Conservation (phyloP, 176 grass and related monocot genomes). For the Hsuehochloa calcarea region DNA sequence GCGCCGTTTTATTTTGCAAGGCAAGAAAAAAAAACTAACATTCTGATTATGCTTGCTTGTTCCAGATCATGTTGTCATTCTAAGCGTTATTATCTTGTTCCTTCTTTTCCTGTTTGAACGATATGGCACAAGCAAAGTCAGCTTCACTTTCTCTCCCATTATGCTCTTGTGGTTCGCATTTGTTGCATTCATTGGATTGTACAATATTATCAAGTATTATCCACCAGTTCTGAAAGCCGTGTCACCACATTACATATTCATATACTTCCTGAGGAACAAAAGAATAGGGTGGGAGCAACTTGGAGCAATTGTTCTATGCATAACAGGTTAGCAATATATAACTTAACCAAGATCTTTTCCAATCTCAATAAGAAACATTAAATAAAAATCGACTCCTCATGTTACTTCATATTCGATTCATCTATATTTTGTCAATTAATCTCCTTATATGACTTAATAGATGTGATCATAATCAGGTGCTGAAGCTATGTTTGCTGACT, state of each 20-base stretch:
- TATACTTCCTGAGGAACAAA: constrained; percentile 60
- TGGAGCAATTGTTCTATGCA: constrained; percentile 67
- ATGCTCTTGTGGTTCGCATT: constrained; percentile 65
- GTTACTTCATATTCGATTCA: background rate
- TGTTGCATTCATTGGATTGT: constrained; percentile 52
- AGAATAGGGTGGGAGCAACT: constrained; percentile 61
- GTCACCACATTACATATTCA: constrained; percentile 54
- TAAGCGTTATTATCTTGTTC: constrained; percentile 61
- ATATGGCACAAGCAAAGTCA: constrained; percentile 73
- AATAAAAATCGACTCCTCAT: background rate
- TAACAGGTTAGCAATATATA: constrained; percentile 55
- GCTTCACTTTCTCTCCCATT: constrained; percentile 75
- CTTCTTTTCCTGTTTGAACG: constrained; percentile 60
- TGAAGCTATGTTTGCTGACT: constrained; percentile 88
- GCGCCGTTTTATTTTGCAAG: background rate
- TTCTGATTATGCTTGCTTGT: constrained; percentile 1
- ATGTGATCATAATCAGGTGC: constrained; percentile 51
- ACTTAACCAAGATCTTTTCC: background rate
- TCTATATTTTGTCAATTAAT: background rate
- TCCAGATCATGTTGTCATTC: constrained; percentile 62
- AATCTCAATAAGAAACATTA: constrained; percentile 3
- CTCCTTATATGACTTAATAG: background rate
- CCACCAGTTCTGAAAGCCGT: constrained; percentile 61
- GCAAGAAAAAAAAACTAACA: background rate
- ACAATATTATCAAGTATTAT: constrained; percentile 72